These are phyloP conservation scores for Dioscorea alata DNA, from an alignment of 106 monocot genomes.

Conservation along the genomic window DNA sequence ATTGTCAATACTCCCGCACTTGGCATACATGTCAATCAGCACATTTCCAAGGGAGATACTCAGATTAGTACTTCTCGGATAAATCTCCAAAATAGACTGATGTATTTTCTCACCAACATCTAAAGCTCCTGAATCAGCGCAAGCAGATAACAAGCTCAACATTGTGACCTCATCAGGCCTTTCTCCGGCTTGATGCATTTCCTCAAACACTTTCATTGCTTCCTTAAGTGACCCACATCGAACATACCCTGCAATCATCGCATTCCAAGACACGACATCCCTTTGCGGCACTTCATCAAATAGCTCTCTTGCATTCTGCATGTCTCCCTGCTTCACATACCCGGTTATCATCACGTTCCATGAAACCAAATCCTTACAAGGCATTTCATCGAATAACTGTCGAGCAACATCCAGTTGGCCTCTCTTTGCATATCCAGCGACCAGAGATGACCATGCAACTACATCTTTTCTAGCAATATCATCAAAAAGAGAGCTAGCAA, in stretches of 20 bases:
- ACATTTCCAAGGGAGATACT: constrained; percentile 37
- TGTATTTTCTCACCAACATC: constrained; percentile 42
- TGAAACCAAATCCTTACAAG: constrained; percentile 53
- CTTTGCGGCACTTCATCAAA: constrained; percentile 38
- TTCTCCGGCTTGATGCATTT: constrained; percentile 36
- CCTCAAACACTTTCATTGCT: constrained; percentile 51
- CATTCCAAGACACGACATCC: constrained; percentile 77
- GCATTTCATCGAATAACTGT: constrained; percentile 48
- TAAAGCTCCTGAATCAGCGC: constrained; percentile 43
- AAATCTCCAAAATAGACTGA: constrained; percentile 22
- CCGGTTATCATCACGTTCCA: constrained; percentile 80
- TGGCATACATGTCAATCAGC: constrained; percentile 77
- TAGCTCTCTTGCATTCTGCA: constrained; percentile 43
- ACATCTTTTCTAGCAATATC: constrained; percentile 25
- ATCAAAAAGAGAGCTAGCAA: constrained; percentile 37
- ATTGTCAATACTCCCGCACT: constrained; percentile 52
- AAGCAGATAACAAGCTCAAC: constrained; percentile 45
- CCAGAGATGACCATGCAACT: constrained; percentile 59
- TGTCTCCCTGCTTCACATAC: constrained; percentile 44
- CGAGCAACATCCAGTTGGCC: constrained; percentile 37
- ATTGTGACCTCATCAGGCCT: constrained; percentile 58
- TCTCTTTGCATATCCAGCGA: constrained; percentile 48
- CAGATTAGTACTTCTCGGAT: not conserved
- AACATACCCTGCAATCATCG: constrained; percentile 67
- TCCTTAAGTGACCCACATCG: constrained; percentile 20